These are phyloP conservation scores for Strobilomyces echinocephalus DNA, from an alignment of 768 basidiomycete genomes.

Conservation along the genomic window DNA sequence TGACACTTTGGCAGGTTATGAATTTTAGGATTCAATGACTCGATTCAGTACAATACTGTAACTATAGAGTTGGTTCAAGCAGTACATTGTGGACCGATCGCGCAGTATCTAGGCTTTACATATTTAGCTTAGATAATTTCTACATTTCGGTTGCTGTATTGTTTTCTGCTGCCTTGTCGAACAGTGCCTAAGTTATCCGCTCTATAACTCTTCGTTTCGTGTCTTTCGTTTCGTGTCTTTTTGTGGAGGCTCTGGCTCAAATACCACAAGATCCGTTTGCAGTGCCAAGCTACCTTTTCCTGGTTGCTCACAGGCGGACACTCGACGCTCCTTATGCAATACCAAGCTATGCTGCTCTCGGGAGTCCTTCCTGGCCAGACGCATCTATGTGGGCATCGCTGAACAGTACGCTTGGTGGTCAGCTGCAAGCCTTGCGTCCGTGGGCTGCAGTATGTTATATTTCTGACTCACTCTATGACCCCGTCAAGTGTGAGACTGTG, in stretches of 20 bases:
- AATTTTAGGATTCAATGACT: too few species aligned
- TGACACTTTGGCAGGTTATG: too few species aligned
- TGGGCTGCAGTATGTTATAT: background rate
- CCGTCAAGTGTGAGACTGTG: background rate
- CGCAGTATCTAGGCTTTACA: too few species aligned
- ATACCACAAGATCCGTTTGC: background rate
- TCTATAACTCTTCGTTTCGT: background rate
- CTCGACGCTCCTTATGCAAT: background rate
- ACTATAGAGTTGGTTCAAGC: too few species aligned
- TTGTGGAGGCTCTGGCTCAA: background rate
- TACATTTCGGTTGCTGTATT: too few species aligned
- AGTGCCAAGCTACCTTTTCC: background rate
- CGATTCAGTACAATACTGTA: too few species aligned
- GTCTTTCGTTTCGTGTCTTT: background rate
- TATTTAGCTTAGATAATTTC: too few species aligned
- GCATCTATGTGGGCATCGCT: background rate
- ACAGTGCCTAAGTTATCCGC: too few species aligned
- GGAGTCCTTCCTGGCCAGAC: background rate
- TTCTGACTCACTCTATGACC: background rate
- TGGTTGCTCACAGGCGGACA: background rate
- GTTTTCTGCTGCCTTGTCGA: too few species aligned
- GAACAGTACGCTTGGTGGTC: background rate
- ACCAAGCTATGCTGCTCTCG: background rate
- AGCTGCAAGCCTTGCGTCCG: background rate
- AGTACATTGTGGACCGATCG: too few species aligned